phyloP scores from a whole-genome alignment of 2,329 filamentous ascomycete species.

The Malbranchea cinnamomea region DNA sequence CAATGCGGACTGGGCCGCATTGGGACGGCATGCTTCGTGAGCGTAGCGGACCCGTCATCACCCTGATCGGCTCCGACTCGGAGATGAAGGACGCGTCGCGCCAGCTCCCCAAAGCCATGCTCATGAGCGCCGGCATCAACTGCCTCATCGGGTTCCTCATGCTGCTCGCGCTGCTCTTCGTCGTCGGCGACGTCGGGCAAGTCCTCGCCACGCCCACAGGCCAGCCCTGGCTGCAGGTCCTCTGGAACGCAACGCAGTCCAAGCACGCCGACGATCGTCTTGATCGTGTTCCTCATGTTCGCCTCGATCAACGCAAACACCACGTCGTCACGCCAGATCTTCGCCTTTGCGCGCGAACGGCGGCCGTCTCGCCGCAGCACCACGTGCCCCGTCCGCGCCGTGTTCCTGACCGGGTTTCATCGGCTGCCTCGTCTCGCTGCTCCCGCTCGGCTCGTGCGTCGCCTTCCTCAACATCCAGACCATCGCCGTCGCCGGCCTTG shows the following conservation, averaged over 20 bases:
- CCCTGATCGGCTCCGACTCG: conserved; percentile 13
- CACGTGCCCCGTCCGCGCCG: conserved; percentile 34
- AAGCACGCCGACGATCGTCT: conserved; percentile 18
- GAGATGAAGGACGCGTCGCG: conserved; percentile 23
- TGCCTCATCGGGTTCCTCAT: conserved; percentile 22
- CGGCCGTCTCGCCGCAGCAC: conserved; percentile 22
- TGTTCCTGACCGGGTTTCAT: conserved; percentile 31
- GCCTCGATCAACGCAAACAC: conserved; percentile 32
- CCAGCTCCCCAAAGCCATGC: conserved; percentile 22
- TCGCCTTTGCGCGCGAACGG: conserved; percentile 38
- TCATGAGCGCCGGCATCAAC: conserved; percentile 21
- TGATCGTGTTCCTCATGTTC: conserved; percentile 18
- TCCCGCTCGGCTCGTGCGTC: conserved; percentile 36
- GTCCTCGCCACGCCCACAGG: conserved; percentile 19
- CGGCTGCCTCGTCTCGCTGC: conserved; percentile 33
- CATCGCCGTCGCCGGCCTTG: conserved; percentile 25
- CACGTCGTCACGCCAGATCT: conserved; percentile 42
- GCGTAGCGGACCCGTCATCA: conserved; percentile 11
- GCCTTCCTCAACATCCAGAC: conserved; percentile 32
- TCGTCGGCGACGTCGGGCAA: conserved; percentile 19
- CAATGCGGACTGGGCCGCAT: conserved; percentile 15
- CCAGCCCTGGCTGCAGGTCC: conserved; percentile 25
- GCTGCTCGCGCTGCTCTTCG: conserved; percentile 20
- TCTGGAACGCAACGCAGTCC: conserved; percentile 31
- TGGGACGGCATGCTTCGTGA: conserved; percentile 15